Conservation (phyloP, 2,329 filamentous ascomycete genomes). For the Cladophialophora immunda region DNA sequence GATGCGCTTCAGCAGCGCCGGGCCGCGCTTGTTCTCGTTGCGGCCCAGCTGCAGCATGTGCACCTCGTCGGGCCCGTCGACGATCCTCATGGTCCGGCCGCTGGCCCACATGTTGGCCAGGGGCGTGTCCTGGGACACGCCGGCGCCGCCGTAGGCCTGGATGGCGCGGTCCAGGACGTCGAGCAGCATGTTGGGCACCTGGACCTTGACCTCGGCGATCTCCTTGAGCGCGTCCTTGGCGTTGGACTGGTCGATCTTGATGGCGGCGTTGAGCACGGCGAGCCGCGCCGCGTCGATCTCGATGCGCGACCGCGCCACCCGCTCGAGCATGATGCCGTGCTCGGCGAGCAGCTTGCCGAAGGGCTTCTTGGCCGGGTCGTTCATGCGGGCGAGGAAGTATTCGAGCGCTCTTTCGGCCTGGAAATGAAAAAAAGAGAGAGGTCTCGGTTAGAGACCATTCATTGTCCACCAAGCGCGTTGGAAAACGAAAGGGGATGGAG, state of each 20-base stretch:
- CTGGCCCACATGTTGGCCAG: slow-evolving; percentile 76
- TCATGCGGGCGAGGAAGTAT: slow-evolving; percentile 93
- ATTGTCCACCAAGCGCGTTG: background rate
- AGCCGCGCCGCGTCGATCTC: slow-evolving; percentile 94
- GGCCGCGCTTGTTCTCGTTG: slow-evolving; percentile 63
- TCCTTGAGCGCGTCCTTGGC: slow-evolving; percentile 91
- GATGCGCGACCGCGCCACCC: slow-evolving; percentile 89
- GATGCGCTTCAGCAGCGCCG: slow-evolving; percentile 37
- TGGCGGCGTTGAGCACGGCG: slow-evolving; percentile 90
- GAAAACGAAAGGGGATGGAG: background rate
- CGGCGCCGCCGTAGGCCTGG: slow-evolving; percentile 89
- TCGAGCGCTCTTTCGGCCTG: slow-evolving; percentile 83
- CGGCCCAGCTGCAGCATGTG: slow-evolving; percentile 70
- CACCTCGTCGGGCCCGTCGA: slow-evolving; percentile 96
- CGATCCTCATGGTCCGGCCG: slow-evolving; percentile 84
- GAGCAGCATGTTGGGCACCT: slow-evolving; percentile 82
- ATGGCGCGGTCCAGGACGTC: slow-evolving; percentile 93
- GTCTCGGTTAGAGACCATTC: slow-evolving; percentile 4
- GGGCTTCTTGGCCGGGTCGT: slow-evolving; percentile 87
- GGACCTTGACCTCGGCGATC: slow-evolving; percentile 94
- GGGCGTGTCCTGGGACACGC: slow-evolving; percentile 93
- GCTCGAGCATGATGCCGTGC: slow-evolving; percentile 94
- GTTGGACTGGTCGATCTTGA: slow-evolving; percentile 89
- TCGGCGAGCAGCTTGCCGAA: slow-evolving; percentile 88
- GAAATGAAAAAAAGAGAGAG: background rate